Conservation (phyloP, 352 stramenopile species). For the Phytophthora megakarya region DNA sequence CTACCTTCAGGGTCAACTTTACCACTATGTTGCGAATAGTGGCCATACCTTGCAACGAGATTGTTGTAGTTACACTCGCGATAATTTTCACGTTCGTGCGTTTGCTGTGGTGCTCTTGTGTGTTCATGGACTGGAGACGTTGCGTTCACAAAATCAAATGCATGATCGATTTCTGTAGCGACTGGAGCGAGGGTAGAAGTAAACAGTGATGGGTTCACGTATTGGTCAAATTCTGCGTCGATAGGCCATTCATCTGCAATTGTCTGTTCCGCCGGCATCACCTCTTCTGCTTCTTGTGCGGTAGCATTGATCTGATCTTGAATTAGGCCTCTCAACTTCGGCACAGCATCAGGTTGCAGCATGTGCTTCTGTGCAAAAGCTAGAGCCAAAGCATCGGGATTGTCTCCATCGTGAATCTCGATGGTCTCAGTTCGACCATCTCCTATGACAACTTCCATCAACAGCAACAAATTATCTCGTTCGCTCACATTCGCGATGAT, state of each 20-base stretch:
- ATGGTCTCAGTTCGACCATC: slow-evolving; percentile 74
- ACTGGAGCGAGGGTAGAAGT: background rate
- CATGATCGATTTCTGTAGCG: background rate
- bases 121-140: background rate
- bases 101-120: background rate
- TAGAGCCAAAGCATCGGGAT: slow-evolving; percentile 47
- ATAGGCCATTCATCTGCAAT: slow-evolving; percentile 20
- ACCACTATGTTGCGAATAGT: slow-evolving; percentile 70
- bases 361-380: slow-evolving; percentile 58
- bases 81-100: slow-evolving; percentile 49
- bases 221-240: slow-evolving; percentile 11
- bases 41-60: slow-evolving; percentile 77
- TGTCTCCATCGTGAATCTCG: slow-evolving; percentile 61
- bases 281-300: slow-evolving; percentile 29
- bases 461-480: slow-evolving; percentile 54
- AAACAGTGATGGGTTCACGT: slow-evolving; percentile 7
- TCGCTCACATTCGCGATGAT: background rate
- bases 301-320: slow-evolving; percentile 59
- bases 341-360: slow-evolving; percentile 54
- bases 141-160: background rate
- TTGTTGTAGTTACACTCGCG: slow-evolving; percentile 74
- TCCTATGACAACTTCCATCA: slow-evolving; percentile 82
- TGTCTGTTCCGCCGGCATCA: background rate
- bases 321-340: slow-evolving; percentile 62
- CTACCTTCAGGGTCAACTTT: slow-evolving; percentile 45